Percentiles rank a stretch among this genome's conserved stretches.
Conservation (phyloP, 1,139 yeast species). For the Suzukiozyma palmioleophila region DNA sequence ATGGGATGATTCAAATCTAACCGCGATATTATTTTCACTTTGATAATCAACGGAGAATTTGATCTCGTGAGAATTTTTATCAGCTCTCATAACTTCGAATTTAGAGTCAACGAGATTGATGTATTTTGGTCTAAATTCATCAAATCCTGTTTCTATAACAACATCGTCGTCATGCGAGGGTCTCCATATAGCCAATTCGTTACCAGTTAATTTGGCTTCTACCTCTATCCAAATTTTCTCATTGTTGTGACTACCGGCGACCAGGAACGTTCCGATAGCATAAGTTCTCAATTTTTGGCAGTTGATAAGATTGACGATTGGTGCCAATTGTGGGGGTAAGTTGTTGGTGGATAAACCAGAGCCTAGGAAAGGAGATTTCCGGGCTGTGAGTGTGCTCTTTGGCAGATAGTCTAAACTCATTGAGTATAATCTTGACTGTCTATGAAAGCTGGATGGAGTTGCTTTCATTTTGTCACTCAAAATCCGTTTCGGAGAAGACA, state of each 20-base stretch:
- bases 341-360: conserved; percentile 21
- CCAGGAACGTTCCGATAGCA: conserved; percentile 29
- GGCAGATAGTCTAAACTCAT: conserved; percentile 11
- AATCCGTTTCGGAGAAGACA: conserved; percentile 13
- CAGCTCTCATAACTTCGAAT: conserved; percentile 17
- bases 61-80: conserved; percentile 18
- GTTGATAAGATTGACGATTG: conserved; percentile 38
- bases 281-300: conserved; percentile 41
- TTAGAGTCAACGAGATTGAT: conserved; percentile 47
- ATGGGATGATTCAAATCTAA: conserved; percentile 26
- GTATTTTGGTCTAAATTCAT: conserved; percentile 42
- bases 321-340: conserved; percentile 37
- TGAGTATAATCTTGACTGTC: conserved; percentile 35
- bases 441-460: conserved; percentile 37
- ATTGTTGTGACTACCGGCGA: conserved; percentile 12
- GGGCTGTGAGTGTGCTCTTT: conserved; percentile 5
- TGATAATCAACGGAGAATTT: conserved; percentile 38
- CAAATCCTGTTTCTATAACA: conserved; percentile 18
- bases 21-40: conserved; percentile 25
- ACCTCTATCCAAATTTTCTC: conserved; percentile 32
- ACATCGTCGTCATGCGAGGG: conserved; percentile 21
- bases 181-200: conserved; percentile 49
- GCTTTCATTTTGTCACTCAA: conserved; percentile 27
- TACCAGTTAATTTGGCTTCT: conserved; percentile 47
- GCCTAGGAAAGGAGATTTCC: conserved; percentile 16